Conservation (phyloP, 2,329 filamentous ascomycete species). For the Zalaria obscura region DNA sequence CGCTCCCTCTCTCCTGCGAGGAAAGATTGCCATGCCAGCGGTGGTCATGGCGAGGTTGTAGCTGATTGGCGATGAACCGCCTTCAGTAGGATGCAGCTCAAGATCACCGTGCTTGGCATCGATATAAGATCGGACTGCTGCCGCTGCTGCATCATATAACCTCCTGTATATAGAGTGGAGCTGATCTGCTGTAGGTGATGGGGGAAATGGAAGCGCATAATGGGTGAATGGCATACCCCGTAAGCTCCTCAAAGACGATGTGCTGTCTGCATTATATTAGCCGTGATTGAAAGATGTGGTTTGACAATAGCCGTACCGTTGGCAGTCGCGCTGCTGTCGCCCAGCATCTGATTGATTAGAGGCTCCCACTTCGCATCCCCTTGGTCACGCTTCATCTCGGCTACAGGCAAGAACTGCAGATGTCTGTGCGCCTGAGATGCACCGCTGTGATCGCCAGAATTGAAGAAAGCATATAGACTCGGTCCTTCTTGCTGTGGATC, state of each 20-base stretch:
- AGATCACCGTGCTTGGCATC: constrained; percentile 19
- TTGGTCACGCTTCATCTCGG: constrained; percentile 39
- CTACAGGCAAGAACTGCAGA: constrained; percentile 54
- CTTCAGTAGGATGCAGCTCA: constrained; percentile 12
- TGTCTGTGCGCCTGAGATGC: constrained; percentile 61
- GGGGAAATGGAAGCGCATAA: constrained; percentile 28
- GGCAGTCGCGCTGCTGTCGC: not conserved
- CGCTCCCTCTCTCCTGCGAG: constrained; percentile 31
- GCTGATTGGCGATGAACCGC: constrained; percentile 33
- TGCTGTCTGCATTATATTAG: not conserved
- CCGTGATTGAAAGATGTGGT: not conserved
- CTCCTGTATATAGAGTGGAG: constrained; percentile 18
- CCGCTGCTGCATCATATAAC: constrained; percentile 19
- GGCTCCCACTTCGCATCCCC: constrained; percentile 25
- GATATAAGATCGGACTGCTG: constrained; percentile 25
- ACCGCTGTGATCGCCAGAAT: constrained; percentile 53
- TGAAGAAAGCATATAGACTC: constrained; percentile 55
- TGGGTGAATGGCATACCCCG: constrained; percentile 34
- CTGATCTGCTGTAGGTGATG: constrained; percentile 24
- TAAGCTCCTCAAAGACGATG: constrained; percentile 4
- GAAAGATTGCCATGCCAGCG: constrained; percentile 38
- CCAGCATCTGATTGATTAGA: constrained; percentile 30
- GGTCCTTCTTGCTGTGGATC: constrained; percentile 5
- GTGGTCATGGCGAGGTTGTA: constrained; percentile 46
- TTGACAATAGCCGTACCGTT: not conserved